Base-by-base conservation (phyloP, 768 basidiomycete species). In the Inosperma sp. region DNA sequence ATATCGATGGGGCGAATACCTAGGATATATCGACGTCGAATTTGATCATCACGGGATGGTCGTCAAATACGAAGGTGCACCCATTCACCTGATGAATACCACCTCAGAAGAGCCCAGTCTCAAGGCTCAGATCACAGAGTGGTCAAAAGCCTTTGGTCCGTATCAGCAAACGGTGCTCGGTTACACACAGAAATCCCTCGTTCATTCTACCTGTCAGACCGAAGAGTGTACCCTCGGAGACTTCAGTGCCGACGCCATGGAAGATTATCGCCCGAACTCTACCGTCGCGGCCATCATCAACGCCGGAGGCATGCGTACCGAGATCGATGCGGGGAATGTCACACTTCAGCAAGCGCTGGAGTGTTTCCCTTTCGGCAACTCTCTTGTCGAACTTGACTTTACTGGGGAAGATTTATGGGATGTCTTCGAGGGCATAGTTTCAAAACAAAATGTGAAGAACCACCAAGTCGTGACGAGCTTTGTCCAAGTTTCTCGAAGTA, bases 1-100 rank as follows among this genome's bases (percentile, higher is more conserved):
- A 10, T 75, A 66, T 53, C 66, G 72, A 41, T 77, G 74, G 72
- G 75, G 73, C 33, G 72, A 76, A 53, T 72, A 73, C 55, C 62
- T 77, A 30, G 74, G 76, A 9, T 63, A 68, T 41, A 73, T 76
- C 52, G 69, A 75, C 52, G 63, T 76, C 53, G 67, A 69, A 34
- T 77, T 66, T 55, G 72, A 73, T 49, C 27, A 29, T 5, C 41
- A 48, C 1, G 75, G 75, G n/a, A 69, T 66, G 44, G 65, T 76
- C 49, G 65, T 70, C 36, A 59, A 65, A 8, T 73, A 72, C 55
- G 63, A 66, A 16, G 74, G 76, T 29, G 71, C 65, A 8, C 74
- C 74, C 16, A 73, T 77, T 54, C 68, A 67, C 43, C 61, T 77
- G 19, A 70, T 66, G 39, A 71, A 72, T 48, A 39, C 63, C 21